phyloP scores from a whole-genome alignment of 495 filamentous ascomycete genomes.

The Acidomyces sp. region DNA sequence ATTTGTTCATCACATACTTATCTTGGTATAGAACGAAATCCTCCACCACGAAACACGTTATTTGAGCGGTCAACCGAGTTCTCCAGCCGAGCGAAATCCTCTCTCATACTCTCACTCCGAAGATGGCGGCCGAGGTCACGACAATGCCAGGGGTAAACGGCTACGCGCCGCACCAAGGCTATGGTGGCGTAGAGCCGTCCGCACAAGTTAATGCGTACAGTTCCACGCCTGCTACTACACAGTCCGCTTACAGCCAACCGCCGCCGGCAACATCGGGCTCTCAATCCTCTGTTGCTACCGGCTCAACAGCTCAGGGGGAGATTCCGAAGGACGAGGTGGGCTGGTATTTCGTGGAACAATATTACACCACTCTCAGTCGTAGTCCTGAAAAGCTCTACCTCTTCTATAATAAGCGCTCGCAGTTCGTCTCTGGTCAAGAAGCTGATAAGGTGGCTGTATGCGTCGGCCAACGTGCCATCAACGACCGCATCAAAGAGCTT shows the following conservation, averaged over 20 bases:
- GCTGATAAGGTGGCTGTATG: constrained; percentile 72
- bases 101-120: background rate
- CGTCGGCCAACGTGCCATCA: constrained; percentile 73
- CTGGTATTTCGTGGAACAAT: constrained; percentile 99
- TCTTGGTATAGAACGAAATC: too few species aligned
- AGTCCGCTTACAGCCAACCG: constrained; percentile 11
- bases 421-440: constrained; percentile 46
- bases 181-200: constrained; percentile 17
- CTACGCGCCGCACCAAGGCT: constrained; percentile 28
- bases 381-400: constrained; percentile 79
- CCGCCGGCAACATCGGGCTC: constrained; percentile 11
- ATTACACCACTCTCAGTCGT: constrained; percentile 93
- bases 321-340: constrained; percentile 75
- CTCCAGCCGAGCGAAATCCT: too few species aligned
- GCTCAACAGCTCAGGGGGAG: constrained; percentile 11
- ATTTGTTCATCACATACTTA: too few species aligned
- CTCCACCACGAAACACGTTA: too few species aligned
- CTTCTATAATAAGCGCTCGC: constrained; percentile 37
- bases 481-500: constrained; percentile 80
- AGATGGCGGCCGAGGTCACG: constrained; percentile 29
- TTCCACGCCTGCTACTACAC: constrained; percentile 10
- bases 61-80: too few species aligned
- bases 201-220: constrained; percentile 9
- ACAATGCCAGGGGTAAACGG: constrained; percentile 30
- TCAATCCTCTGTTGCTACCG: constrained; percentile 11